These are phyloP conservation scores for Citrus maxima DNA, from an alignment of 345 rosid species.

Conservation along the genomic window DNA sequence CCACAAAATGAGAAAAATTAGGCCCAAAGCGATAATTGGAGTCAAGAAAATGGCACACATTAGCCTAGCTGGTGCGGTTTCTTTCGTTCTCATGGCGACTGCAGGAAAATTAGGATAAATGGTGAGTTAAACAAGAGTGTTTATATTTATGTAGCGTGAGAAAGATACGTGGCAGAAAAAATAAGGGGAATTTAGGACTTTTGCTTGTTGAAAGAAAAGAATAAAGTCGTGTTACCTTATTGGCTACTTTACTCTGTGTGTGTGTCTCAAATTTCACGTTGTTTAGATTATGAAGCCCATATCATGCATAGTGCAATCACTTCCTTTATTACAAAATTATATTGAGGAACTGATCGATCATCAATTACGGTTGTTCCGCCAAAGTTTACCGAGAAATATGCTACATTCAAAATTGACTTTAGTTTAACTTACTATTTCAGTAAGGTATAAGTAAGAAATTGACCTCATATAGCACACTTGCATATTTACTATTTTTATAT, in stretches of 20 bases:
- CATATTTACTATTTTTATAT: no score
- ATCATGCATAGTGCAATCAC: neutral
- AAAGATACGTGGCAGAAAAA: neutral
- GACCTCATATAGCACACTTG: no score
- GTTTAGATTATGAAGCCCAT: neutral
- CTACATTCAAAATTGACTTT: no score
- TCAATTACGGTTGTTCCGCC: no score
- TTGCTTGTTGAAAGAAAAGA: constrained; percentile 8
- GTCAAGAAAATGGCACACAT: constrained; percentile 18
- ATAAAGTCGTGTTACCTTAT: neutral
- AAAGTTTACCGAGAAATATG: no score
- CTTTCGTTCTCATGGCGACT: neutral
- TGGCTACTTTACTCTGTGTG: neutral
- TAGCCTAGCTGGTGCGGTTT: constrained; percentile 15
- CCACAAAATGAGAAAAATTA: constrained; percentile 31
- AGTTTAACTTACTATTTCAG: no score
- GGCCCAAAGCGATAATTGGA: constrained; percentile 15
- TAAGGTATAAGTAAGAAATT: no score
- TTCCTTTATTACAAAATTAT: no score
- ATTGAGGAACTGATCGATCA: no score
- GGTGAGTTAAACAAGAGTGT: neutral
- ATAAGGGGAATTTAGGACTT: neutral
- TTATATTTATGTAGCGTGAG: neutral
- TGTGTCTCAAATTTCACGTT: neutral
- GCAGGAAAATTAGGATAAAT: neutral